Evolutionary conservation across 345 rosid genomes (phyloP).

Genomic region (Crucihimalaya himalaica): DNA sequence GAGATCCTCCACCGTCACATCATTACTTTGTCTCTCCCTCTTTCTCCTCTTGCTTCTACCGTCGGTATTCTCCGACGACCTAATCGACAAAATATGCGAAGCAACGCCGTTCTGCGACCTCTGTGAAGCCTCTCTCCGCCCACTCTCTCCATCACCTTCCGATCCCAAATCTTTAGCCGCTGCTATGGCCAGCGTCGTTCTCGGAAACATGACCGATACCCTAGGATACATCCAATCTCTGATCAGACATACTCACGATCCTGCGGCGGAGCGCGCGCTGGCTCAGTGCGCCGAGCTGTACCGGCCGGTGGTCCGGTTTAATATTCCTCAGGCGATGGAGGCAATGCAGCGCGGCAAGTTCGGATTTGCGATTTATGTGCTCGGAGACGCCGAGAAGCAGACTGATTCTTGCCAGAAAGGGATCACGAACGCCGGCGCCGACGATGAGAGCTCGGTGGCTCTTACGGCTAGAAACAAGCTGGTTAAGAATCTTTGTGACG

Average conservation of each 20-base stretch:
- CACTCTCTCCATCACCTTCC: slow-evolving; percentile 39
- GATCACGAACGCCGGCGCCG: slow-evolving; percentile 43
- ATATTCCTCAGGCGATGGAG: slow-evolving; percentile 78
- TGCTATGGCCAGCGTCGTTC: slow-evolving; percentile 45
- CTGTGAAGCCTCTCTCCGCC: slow-evolving; percentile 53
- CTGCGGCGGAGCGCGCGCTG: slow-evolving; percentile 57
- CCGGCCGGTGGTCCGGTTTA: slow-evolving; percentile 81
- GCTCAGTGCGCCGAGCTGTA: slow-evolving; percentile 83
- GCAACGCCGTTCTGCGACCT: slow-evolving; percentile 75
- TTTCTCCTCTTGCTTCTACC: slow-evolving; percentile 25
- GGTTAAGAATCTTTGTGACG: slow-evolving; percentile 56
- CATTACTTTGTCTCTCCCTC: slow-evolving; percentile 23
- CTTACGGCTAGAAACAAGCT: slow-evolving; percentile 55
- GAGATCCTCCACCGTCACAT: slow-evolving; percentile 9
- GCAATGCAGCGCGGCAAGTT: slow-evolving; percentile 56
- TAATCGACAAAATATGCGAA: slow-evolving; percentile 62
- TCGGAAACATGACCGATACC: slow-evolving; percentile 62
- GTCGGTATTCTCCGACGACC: slow-evolving; percentile 34
- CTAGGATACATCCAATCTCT: slow-evolving; percentile 50
- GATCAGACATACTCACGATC: slow-evolving; percentile 51
- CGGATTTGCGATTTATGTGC: slow-evolving; percentile 58
- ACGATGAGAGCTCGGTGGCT: slow-evolving; percentile 44
- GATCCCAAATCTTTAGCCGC: slow-evolving; percentile 53
- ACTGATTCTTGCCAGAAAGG: slow-evolving; percentile 64
- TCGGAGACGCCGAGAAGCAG: slow-evolving; percentile 63